Percentiles rank a stretch among this genome's conserved stretches.
phyloP scores from a whole-genome alignment of 2,329 filamentous ascomycete genomes.

The Didymosphaeria variabile region DNA sequence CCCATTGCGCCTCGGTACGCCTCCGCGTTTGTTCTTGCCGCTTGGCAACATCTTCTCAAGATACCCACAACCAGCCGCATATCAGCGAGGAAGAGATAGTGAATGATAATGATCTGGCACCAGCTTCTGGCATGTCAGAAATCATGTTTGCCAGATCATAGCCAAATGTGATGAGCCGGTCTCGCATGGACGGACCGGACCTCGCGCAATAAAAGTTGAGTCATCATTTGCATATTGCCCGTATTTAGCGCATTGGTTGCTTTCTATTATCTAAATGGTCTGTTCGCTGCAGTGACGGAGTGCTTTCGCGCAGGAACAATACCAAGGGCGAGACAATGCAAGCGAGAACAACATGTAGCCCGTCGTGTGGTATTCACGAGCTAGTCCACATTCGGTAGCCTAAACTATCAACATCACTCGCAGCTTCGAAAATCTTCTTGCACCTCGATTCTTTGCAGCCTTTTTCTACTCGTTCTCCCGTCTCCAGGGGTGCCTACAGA shows the following conservation, averaged over 20 bases:
- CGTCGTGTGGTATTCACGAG: constrained; percentile 9
- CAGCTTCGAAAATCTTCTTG: background rate
- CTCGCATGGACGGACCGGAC: background rate
- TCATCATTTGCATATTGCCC: background rate
- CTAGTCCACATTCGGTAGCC: constrained; percentile 32
- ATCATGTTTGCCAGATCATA: background rate
- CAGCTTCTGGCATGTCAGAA: background rate
- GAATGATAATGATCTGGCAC: background rate
- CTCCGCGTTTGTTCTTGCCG: background rate
- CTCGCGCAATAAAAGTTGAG: background rate
- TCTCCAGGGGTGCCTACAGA: background rate
- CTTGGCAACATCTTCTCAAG: constrained; percentile 3
- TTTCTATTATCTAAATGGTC: background rate
- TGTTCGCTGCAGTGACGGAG: background rate
- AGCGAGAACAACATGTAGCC: background rate
- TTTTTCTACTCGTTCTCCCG: constrained; percentile 9
- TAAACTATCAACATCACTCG: constrained; percentile 2
- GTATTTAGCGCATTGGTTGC: background rate
- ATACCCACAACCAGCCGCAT: constrained; percentile 7
- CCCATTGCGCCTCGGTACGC: background rate
- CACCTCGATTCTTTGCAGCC: background rate
- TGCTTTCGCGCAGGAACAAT: constrained; percentile 39
- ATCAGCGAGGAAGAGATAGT: background rate
- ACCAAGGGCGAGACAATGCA: constrained; percentile 41
- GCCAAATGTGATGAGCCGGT: background rate